Evolutionary conservation across 2,329 filamentous ascomycete genomes (phyloP), one percentile per base, ranked within the genome.

Genomic region (Aspergillus sergii): DNA sequence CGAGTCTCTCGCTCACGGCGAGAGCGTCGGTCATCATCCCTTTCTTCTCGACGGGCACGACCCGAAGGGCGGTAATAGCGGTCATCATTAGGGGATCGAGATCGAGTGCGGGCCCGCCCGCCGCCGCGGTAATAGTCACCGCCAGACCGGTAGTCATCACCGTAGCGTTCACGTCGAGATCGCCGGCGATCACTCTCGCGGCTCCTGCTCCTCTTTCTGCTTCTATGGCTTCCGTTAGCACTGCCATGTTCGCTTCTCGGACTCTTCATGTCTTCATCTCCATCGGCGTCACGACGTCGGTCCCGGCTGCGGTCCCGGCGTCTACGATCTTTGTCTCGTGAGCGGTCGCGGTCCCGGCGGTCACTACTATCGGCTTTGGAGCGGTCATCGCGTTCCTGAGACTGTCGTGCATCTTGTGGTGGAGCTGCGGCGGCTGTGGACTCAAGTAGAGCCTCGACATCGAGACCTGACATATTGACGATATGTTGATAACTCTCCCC

Each of bases 401-500:
- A 68, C 34, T 74, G 73, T 63, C 74, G 70, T 45, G 74, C 63
- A 21, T 76, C 69, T 54, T 75, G 72, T 50, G 75, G 72, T 50
- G 75, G 70, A 53, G 71, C 68, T 54, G 84, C 83, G 76, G 88
- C 89, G 58, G 91, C 92, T 66, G 91, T 92, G 58, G 91, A 92
- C 80, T 97, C 93, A 71, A 97, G 88, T 68, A 97, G 86, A 69
- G 93, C 92, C 84, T 97, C 94, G 72, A 97, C 92, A 76, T 96
- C 93, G 70, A 90, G 82, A 78, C 85, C 85, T 76, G 88, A 88
- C 88, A 90, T 90, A 71, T 71, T 82, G 79, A 72, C 58, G 65
- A 68, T 66, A 67, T 69, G 64, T 64, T 69, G 64, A 62, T 53
- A 62, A 55, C 63, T 66, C 69, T 71, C 70, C 65, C 68, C 71